phyloP scores from a whole-genome alignment of 176 grass and related monocot species.

The Rhynchospora breviuscula region DNA sequence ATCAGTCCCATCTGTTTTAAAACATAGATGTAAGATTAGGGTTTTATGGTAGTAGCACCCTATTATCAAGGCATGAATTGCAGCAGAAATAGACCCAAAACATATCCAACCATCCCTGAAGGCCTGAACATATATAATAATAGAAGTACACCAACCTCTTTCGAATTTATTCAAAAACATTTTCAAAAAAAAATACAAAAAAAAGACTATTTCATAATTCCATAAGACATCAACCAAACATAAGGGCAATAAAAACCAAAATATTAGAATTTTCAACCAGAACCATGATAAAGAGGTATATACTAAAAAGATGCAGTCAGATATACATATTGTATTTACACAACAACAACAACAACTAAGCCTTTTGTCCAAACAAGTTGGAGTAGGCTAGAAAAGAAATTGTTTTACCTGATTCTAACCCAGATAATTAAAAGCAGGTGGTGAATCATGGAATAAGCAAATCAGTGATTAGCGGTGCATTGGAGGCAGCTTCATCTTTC shows the following conservation, averaged over 20 bases:
- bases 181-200: background rate
- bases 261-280: background rate
- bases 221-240: background rate
- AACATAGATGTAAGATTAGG: background rate
- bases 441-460: slow-evolving; percentile 59
- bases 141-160: background rate
- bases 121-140: background rate
- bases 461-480: slow-evolving; percentile 37
- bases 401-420: background rate
- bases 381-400: too few species aligned
- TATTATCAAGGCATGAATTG: background rate
- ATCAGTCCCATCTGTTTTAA: background rate
- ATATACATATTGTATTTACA: background rate
- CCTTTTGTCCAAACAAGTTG: too few species aligned
- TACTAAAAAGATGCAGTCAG: background rate
- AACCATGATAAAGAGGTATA: background rate
- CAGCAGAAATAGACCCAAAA: background rate
- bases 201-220: background rate
- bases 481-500: slow-evolving; percentile 47
- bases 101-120: background rate
- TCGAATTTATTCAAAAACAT: background rate
- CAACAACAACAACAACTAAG: too few species aligned
- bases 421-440: slow-evolving; percentile 34
- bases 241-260: background rate
- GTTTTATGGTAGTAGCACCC: background rate